Evolutionary conservation across 2,329 filamentous ascomycete genomes (phyloP).

Genomic region (Drechslerella dactyloides): DNA sequence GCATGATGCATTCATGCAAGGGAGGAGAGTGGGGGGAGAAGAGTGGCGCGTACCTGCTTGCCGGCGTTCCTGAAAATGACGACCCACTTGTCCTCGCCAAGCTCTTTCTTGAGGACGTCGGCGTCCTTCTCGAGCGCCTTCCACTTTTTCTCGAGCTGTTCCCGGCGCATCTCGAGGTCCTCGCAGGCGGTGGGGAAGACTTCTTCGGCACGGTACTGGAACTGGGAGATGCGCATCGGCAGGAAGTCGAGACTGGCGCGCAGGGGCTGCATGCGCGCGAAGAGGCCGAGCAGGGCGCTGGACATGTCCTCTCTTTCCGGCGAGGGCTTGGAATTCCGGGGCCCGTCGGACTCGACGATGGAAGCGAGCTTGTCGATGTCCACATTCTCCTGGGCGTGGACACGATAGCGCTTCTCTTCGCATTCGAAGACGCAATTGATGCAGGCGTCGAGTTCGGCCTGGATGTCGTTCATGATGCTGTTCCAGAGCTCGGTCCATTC

Average conservation of each 20-base stretch:
- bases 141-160: conserved; percentile 80
- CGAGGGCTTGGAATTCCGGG: conserved; percentile 56
- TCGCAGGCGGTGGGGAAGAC: conserved; percentile 90
- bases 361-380: conserved; percentile 91
- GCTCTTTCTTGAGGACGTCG: conserved; percentile 83
- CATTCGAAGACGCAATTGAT: conserved; percentile 83
- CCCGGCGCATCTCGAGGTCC: conserved; percentile 78
- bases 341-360: conserved; percentile 74
- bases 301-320: conserved; percentile 67
- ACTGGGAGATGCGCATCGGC: conserved; percentile 89
- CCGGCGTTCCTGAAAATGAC: conserved; percentile 93
- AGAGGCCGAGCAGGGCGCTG: conserved; percentile 81
- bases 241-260: conserved; percentile 92
- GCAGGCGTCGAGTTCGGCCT: conserved; percentile 76
- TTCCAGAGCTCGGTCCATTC: conserved; percentile 99
- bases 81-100: conserved; percentile 95
- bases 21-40: too few relatives aligned
- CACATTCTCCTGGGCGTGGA: conserved; percentile 66
- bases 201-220: conserved; percentile 75
- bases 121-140: conserved; percentile 88
- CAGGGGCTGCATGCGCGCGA: conserved; percentile 93
- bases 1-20: background rate
- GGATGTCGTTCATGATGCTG: conserved; percentile 88
- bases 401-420: conserved; percentile 89
- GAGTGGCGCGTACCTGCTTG: conserved; percentile 51